Percentiles rank a stretch among this genome's conserved stretches.
Evolutionary conservation across 1,284 basidiomycete genomes (phyloP).

Genomic region (Trichosporon ovoides): DNA sequence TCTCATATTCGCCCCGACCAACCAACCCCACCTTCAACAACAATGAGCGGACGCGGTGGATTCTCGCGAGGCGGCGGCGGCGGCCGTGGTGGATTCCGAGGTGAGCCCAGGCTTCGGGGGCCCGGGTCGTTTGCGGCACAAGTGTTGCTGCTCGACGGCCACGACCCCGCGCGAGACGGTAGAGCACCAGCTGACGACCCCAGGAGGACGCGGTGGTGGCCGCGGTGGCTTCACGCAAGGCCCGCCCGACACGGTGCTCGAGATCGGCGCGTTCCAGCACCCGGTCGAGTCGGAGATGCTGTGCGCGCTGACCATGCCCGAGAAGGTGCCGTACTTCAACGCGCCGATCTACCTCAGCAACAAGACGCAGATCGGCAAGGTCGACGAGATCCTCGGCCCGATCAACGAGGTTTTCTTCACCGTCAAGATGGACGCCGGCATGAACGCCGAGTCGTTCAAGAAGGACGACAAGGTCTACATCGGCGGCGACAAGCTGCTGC

Average conservation of each 20-base stretch:
- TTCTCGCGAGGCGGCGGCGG: conserved; percentile 44
- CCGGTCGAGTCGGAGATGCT: conserved; percentile 99
- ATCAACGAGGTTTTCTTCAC: conserved; percentile 99
- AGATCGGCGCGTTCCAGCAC: conserved; percentile 84
- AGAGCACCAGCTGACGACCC: background rate
- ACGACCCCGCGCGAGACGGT: conserved; percentile 29
- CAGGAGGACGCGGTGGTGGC: conserved; percentile 24
- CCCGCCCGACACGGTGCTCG: conserved; percentile 77
- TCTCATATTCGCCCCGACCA: background rate
- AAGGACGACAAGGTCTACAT: conserved; percentile 98
- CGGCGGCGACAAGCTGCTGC: conserved; percentile 89
- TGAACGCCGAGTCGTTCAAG: conserved; percentile 93
- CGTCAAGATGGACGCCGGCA: conserved; percentile 93
- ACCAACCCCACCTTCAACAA: background rate
- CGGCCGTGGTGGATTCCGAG: conserved; percentile 46
- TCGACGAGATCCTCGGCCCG: conserved; percentile 79
- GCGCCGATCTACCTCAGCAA: conserved; percentile 98
- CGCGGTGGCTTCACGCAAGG: conserved; percentile 62
- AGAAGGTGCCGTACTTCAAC: conserved; percentile 98
- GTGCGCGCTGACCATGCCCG: conserved; percentile 74
- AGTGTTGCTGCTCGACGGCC: too few species aligned
- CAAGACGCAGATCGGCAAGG: conserved; percentile 87
- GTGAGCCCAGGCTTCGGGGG: conserved; percentile 29
- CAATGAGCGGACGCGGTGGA: conserved; percentile 49
- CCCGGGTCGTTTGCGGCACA: too few species aligned